phyloP scores from a whole-genome alignment of 2,329 filamentous ascomycete species.

The Trichoderma sp. region DNA sequence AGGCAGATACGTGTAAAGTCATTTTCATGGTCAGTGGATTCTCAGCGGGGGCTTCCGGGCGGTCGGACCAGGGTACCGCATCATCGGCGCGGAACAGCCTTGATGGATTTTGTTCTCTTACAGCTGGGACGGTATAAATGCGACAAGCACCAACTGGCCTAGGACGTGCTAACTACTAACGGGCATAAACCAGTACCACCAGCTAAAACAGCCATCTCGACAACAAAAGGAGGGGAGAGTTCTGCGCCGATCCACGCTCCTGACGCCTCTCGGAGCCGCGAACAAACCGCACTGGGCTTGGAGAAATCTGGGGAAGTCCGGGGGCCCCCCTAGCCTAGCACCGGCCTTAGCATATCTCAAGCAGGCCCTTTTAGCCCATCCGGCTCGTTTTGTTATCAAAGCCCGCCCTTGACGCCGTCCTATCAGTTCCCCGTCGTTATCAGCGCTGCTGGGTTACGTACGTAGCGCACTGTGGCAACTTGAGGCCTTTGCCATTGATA shows the following conservation, averaged over 20 bases:
- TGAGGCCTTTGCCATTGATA: slow-evolving; percentile 4
- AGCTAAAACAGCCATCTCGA: not conserved
- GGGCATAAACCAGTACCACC: slow-evolving; percentile 9
- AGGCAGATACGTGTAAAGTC: not conserved
- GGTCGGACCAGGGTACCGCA: not conserved
- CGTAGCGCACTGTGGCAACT: not conserved
- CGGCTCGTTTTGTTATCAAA: not conserved
- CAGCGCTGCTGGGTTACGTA: slow-evolving; percentile 1
- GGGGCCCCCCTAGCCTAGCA: slow-evolving; percentile 17
- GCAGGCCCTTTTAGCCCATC: not conserved
- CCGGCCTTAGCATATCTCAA: slow-evolving; percentile 12
- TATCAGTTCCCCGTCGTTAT: slow-evolving; percentile 23
- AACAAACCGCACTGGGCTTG: not conserved
- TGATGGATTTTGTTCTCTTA: not conserved
- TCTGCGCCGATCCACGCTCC: slow-evolving; percentile 4
- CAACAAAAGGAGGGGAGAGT: not conserved
- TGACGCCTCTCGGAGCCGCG: slow-evolving; percentile 1
- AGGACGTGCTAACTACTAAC: not conserved
- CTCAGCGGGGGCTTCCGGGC: not conserved
- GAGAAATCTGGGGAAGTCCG: slow-evolving; percentile 25
- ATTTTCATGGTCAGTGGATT: not conserved
- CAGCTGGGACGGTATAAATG: not conserved
- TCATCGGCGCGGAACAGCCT: slow-evolving; percentile 9
- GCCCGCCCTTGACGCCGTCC: not conserved
- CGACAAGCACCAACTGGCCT: not conserved